A percentile compares a stretch with the other conserved stretches of the same genome.
Conservation (phyloP, 2,329 filamentous ascomycete genomes). For the Gliomastix tumulicola region DNA sequence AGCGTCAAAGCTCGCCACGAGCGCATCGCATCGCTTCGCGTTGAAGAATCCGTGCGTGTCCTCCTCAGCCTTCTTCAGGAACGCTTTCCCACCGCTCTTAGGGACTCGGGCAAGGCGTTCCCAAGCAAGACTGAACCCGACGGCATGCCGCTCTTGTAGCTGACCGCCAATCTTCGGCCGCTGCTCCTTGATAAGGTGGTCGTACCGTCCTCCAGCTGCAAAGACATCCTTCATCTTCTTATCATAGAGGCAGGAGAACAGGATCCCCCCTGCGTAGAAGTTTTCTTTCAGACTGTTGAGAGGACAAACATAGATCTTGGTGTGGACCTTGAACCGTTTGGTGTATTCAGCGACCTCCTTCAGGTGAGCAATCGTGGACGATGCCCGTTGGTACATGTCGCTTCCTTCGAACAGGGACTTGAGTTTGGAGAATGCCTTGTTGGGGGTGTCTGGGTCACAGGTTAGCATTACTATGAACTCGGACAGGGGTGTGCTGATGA, state of each 20-base stretch:
- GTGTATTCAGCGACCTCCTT: slow-evolving; percentile 71
- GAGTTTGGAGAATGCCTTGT: slow-evolving; percentile 49
- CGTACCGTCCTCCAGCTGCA: slow-evolving; percentile 89
- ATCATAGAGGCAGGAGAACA: slow-evolving; percentile 90
- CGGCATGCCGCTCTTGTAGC: slow-evolving; percentile 66
- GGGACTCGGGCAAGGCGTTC: slow-evolving; percentile 68
- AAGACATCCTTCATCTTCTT: slow-evolving; percentile 79
- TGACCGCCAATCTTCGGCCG: slow-evolving; percentile 60
- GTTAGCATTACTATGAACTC: no score
- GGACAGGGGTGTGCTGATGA: no score
- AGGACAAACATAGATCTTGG: slow-evolving; percentile 78
- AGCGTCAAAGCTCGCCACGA: slow-evolving; percentile 82
- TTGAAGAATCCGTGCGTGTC: slow-evolving; percentile 55
- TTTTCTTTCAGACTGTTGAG: slow-evolving; percentile 85
- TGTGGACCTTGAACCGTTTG: slow-evolving; percentile 65
- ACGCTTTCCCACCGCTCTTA: slow-evolving; percentile 46
- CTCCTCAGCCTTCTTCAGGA: slow-evolving; percentile 64
- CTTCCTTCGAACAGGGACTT: slow-evolving; percentile 55
- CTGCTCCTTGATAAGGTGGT: slow-evolving; percentile 79
- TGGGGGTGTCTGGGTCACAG: slow-evolving; percentile 46
- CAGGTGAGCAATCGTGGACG: slow-evolving; percentile 72
- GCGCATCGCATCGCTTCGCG: slow-evolving; percentile 71
- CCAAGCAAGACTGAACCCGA: slow-evolving; percentile 88
- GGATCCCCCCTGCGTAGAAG: slow-evolving; percentile 77
- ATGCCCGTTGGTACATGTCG: slow-evolving; percentile 66